Base-by-base conservation (phyloP, 768 basidiomycete species). In the Leccinum arenicola region DNA sequence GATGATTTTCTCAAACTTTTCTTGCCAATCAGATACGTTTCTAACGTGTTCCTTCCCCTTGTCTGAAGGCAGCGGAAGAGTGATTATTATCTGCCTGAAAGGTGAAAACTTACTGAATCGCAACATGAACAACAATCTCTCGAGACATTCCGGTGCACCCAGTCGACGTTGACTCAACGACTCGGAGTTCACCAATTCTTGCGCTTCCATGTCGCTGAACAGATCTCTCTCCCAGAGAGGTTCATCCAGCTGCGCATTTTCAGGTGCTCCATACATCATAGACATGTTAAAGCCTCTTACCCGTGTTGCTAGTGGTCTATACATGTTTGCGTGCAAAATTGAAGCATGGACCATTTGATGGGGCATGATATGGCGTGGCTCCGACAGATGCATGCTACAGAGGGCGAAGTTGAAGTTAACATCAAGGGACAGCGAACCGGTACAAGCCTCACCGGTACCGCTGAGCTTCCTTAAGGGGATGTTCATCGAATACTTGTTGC, bases 11-110 rank as follows among this genome's bases (percentile, higher is more conserved):
- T 6, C 47, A 21, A 68, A 59, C 45, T 55, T 33, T 2, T 21
- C 6, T 45, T 43, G 33, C 67, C 67, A 66, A 23, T 52, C 5
- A 1, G 31, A 50, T 6, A 68, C 53, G 25, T 54, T 55, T 50
- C 62, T 61, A 31, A 68, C 54, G 21, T 57, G 58, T 57, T 60
- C 31, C 27, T 56, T 68, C 17, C 67, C 67, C 45, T 66, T 54
- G 23, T 58, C 64, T 66, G 51, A 43, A 51, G 2, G 27, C 5
- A 14, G 19, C 17, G 19, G 17, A 40, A 40, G 61, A 1, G 48
- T 27, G 25, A n/a, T 10, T 40, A 40, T 50, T 33, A 3, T 43
- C 3, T 0, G 6, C 11, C 47, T 21, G 15, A 40, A 33, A 33
- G 29, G 25, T 10, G 9, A 0, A 31, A 50, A 5, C 29, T 27